A percentile compares a stretch with the other conserved stretches of the same genome.
phyloP scores from a whole-genome alignment of 1,284 basidiomycete species.

The Apiotrichum brassicae region DNA sequence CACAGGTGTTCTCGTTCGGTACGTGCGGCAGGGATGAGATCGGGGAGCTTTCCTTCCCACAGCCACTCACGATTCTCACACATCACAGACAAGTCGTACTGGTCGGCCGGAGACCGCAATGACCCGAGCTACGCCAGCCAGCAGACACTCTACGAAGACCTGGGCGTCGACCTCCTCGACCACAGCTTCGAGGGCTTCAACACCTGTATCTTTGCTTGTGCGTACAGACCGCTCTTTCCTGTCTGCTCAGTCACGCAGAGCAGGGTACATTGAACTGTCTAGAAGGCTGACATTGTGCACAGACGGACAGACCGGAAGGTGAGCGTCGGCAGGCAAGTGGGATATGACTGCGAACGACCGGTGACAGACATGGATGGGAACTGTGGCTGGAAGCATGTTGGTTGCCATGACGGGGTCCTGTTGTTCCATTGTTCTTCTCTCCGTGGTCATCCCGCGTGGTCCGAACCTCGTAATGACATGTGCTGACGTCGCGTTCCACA shows the following conservation, averaged over 20 bases:
- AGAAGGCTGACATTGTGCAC: slow-evolving; percentile 4
- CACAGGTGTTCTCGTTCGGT: slow-evolving; percentile 76
- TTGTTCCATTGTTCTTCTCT: too few relatives aligned
- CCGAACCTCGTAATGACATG: too few relatives aligned
- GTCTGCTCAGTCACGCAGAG: too few relatives aligned
- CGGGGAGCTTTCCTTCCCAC: too few relatives aligned
- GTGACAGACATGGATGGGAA: too few relatives aligned
- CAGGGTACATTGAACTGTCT: too few relatives aligned
- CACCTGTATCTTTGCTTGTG: slow-evolving; percentile 94
- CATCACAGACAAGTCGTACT: slow-evolving; percentile 75
- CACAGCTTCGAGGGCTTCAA: slow-evolving; percentile 96
- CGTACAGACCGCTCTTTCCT: slow-evolving; percentile 51
- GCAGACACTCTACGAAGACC: slow-evolving; percentile 86
- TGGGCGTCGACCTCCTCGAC: slow-evolving; percentile 89
- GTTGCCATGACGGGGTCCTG: too few relatives aligned
- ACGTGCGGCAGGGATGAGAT: slow-evolving; percentile 5
- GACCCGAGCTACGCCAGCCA: slow-evolving; percentile 86
- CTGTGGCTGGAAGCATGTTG: too few relatives aligned
- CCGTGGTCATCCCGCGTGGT: too few relatives aligned
- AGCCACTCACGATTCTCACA: neutral
- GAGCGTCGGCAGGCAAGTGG: too few relatives aligned
- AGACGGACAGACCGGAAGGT: slow-evolving; percentile 47
- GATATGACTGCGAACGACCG: too few relatives aligned
- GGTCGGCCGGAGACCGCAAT: slow-evolving; percentile 82
- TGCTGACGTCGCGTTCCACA: slow-evolving; percentile 13